Evolutionary conservation across 371 early-diverging fungal genomes (phyloP).

Genomic region (Actinomortierella ambigua): DNA sequence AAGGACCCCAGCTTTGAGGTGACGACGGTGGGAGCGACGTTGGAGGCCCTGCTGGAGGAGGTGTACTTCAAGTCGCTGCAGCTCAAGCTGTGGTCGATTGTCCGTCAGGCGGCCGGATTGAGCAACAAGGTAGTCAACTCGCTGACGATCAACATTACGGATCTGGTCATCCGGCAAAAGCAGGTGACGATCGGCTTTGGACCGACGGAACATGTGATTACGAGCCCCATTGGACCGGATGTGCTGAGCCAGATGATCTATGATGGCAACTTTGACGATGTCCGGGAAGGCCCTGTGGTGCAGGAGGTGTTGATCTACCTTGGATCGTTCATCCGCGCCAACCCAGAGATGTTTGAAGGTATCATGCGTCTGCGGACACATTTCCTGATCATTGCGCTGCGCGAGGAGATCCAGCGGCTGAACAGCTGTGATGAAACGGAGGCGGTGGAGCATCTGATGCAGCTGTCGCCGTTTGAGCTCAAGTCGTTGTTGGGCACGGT

Average conservation of each 20-base stretch:
- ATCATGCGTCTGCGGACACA: constrained; percentile 84
- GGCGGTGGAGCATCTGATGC: constrained; percentile 82
- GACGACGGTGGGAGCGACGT: constrained; percentile 56
- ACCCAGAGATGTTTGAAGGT: constrained; percentile 79
- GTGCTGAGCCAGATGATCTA: constrained; percentile 70
- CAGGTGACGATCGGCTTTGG: constrained; percentile 83
- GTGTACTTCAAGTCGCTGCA: constrained; percentile 80
- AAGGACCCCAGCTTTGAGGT: constrained; percentile 62
- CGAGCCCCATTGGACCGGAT: constrained; percentile 73
- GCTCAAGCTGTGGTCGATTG: constrained; percentile 79
- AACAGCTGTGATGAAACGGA: constrained; percentile 77
- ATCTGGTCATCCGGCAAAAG: constrained; percentile 81
- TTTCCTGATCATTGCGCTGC: constrained; percentile 81
- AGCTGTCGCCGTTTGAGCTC: constrained; percentile 81
- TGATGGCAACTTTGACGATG: constrained; percentile 65
- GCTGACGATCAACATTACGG: constrained; percentile 82
- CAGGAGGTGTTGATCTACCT: constrained; percentile 85
- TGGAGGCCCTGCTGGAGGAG: constrained; percentile 76
- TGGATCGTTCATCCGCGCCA: constrained; percentile 75
- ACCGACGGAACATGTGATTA: constrained; percentile 65
- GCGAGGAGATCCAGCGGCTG: constrained; percentile 82
- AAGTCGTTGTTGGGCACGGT: constrained; percentile 77
- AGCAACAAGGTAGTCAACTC: constrained; percentile 75
- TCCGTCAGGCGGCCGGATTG: constrained; percentile 84
- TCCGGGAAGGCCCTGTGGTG: constrained; percentile 84